phyloP scores from a whole-genome alignment of 2,329 filamentous ascomycete species.

The Westerdykella ornata region DNA sequence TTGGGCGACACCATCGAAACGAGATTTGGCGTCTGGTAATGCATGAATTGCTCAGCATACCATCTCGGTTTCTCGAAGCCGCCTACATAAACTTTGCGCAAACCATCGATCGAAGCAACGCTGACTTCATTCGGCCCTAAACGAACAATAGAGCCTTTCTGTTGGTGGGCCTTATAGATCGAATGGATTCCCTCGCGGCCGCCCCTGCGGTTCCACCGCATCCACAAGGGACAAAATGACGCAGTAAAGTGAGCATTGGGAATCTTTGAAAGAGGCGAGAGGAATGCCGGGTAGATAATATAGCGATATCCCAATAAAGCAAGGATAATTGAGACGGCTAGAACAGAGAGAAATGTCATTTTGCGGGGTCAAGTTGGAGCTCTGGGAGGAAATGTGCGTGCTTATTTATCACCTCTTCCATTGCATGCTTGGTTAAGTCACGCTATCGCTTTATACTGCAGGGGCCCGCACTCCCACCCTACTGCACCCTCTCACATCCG shows the following conservation, averaged over 20 bases:
- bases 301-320: too few species aligned
- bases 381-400: too few species aligned
- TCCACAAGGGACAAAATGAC: constrained; percentile 57
- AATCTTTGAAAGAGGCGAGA: constrained; percentile 54
- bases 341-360: too few species aligned
- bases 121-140: constrained; percentile 59
- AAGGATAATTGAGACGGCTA: too few species aligned
- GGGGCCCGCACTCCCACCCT: too few species aligned
- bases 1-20: constrained; percentile 58
- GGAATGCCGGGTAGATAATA: constrained; percentile 39
- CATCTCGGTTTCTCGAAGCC: constrained; percentile 62
- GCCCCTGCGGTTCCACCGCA: constrained; percentile 50
- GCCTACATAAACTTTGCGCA: constrained; percentile 54
- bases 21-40: constrained; percentile 59
- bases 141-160: constrained; percentile 53
- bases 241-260: constrained; percentile 61
- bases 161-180: constrained; percentile 46
- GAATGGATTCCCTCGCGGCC: constrained; percentile 1
- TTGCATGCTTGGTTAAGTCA: too few species aligned
- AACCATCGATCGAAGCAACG: constrained; percentile 55
- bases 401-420: too few species aligned
- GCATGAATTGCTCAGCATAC: constrained; percentile 60
- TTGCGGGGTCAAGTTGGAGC: too few species aligned
- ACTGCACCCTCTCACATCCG: too few species aligned
- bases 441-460: too few species aligned